Evolutionary conservation across 306 rosid species (phyloP).

Genomic region (Prunus fruticosa): DNA sequence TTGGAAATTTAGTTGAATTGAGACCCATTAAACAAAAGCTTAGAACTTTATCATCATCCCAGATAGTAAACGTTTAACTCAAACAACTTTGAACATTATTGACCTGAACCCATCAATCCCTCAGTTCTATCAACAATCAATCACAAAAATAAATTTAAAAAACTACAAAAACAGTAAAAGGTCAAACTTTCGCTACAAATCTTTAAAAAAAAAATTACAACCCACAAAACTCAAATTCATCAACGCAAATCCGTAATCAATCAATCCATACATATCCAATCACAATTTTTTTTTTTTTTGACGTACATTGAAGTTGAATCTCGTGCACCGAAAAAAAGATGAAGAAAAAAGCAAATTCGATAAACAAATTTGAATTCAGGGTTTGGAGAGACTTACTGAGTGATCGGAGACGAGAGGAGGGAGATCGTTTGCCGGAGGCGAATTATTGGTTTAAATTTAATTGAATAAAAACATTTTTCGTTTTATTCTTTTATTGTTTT

Average conservation of each 20-base stretch:
- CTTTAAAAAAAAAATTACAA: not conserved
- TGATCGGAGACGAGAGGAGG: slow-evolving; percentile 12
- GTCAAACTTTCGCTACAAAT: not conserved
- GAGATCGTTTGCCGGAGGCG: not conserved
- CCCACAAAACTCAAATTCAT: not conserved
- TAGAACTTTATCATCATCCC: not conserved
- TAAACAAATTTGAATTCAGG: not conserved
- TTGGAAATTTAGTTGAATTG: not conserved
- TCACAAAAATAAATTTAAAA: not conserved
- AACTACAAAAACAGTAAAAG: not conserved
- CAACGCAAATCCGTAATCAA: slow-evolving; percentile 1
- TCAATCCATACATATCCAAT: not conserved
- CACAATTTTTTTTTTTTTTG: no score
- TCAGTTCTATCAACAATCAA: not conserved
- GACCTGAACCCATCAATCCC: not conserved
- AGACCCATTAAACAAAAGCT: not conserved
- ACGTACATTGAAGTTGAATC: not conserved
- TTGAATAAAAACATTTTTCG: not conserved
- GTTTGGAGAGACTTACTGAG: slow-evolving; percentile 6
- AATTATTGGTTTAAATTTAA: not conserved
- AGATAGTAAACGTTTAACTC: not conserved
- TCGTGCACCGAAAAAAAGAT: not conserved
- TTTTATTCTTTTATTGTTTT: not conserved
- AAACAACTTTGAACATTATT: not conserved
- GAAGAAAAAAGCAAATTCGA: not conserved